phyloP scores from a whole-genome alignment of 1,284 basidiomycete genomes.

The Cryptococcus sp. region DNA sequence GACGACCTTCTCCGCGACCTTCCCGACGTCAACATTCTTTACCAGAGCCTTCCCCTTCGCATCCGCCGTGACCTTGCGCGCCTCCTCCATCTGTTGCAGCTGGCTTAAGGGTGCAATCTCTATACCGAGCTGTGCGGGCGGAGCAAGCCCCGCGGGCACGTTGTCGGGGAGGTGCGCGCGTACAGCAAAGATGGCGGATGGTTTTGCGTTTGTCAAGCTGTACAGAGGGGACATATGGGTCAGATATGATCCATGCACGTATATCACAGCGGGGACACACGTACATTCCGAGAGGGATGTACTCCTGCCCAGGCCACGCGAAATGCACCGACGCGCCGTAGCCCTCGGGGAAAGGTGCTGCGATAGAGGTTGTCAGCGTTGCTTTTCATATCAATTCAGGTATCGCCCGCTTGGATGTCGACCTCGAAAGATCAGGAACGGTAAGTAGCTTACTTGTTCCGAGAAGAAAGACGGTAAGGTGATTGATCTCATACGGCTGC shows the following conservation, averaged over 20 bases:
- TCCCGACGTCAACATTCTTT: slow-evolving; percentile 37
- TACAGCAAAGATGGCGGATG: slow-evolving; percentile 85
- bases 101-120: slow-evolving; percentile 57
- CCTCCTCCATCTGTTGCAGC: slow-evolving; percentile 36
- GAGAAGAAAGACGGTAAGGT: slow-evolving; percentile 81
- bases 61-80: slow-evolving; percentile 50
- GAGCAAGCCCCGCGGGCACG: slow-evolving; percentile 32
- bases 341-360: slow-evolving; percentile 81
- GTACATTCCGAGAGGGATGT: slow-evolving; percentile 82
- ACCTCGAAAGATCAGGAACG: neutral
- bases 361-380: neutral
- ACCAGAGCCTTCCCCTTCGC: slow-evolving; percentile 32
- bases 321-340: slow-evolving; percentile 88
- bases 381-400: neutral
- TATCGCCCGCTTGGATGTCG: too few relatives aligned
- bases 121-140: slow-evolving; percentile 53
- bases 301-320: slow-evolving; percentile 82
- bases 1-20: slow-evolving; percentile 49
- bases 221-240: neutral
- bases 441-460: slow-evolving; percentile 62
- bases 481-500: slow-evolving; percentile 74
- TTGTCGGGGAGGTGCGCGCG: slow-evolving; percentile 56
- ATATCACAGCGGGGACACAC: slow-evolving; percentile 39
- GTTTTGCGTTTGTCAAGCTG: slow-evolving; percentile 86
- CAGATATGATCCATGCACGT: neutral